These are phyloP conservation scores for Austroboletus niveus DNA, from an alignment of 1,284 basidiomycete species.

Conservation along the genomic window DNA sequence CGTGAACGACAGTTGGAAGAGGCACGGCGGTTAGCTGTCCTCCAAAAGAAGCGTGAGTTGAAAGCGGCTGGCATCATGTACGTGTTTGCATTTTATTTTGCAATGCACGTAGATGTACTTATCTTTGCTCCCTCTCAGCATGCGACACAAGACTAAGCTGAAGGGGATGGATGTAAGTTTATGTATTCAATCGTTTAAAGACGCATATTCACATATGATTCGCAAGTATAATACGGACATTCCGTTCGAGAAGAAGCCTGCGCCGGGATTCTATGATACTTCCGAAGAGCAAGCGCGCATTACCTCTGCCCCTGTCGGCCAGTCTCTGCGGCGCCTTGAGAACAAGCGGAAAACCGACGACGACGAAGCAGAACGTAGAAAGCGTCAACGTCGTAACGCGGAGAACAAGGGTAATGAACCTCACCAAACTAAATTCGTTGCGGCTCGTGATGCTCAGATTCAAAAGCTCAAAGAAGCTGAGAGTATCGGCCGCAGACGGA, in stretches of 20 bases:
- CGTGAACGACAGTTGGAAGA: slow-evolving; percentile 96
- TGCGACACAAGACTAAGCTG: slow-evolving; percentile 89
- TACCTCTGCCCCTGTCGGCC: slow-evolving; percentile 87
- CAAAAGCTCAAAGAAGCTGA: slow-evolving; percentile 97
- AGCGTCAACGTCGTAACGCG: slow-evolving; percentile 71
- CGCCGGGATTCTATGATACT: slow-evolving; percentile 96
- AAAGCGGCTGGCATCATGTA: slow-evolving; percentile 98
- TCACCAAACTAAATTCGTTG: slow-evolving; percentile 89
- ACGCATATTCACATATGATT: slow-evolving; percentile 4
- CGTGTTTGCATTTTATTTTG: slow-evolving; percentile 28
- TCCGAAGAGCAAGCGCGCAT: slow-evolving; percentile 91
- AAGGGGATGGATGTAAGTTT: slow-evolving; percentile 91
- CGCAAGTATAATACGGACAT: slow-evolving; percentile 96
- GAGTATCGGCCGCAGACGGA: slow-evolving; percentile 86
- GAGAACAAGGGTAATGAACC: slow-evolving; percentile 60
- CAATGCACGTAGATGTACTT: slow-evolving; percentile 12
- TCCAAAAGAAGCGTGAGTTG: slow-evolving; percentile 98
- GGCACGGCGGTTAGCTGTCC: slow-evolving; percentile 87
- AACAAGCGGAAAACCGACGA: slow-evolving; percentile 93
- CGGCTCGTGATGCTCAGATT: slow-evolving; percentile 94
- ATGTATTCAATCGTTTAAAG: not conserved
- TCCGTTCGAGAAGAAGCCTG: slow-evolving; percentile 96
- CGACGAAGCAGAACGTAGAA: slow-evolving; percentile 82
- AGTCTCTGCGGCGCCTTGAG: slow-evolving; percentile 84
- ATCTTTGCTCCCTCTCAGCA: slow-evolving; percentile 40